Base-by-base conservation (phyloP, 2,329 filamentous ascomycete species). In the Albophoma yamanashiensis region DNA sequence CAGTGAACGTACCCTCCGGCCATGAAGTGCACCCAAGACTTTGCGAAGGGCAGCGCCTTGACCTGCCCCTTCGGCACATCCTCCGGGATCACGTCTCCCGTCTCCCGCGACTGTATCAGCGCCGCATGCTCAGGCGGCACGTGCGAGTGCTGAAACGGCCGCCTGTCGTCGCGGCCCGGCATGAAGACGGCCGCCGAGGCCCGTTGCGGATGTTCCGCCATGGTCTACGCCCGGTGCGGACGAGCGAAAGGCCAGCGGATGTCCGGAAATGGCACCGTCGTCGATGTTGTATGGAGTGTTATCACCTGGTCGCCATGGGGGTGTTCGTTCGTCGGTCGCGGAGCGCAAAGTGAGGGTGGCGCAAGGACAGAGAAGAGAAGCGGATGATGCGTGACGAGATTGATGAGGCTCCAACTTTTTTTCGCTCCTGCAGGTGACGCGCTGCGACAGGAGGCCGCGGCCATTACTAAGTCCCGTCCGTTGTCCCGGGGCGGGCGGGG, bases 21-120 rank as follows among this genome's bases (percentile, higher is more conserved):
- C 61, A 96, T 83, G 69, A 97, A 88, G 78, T 96, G 92, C 63
- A 92, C 89, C 89, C 91, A 96, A 73, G 91, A 92, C 74, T 92
- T 92, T 22, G 86, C 79, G 67, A 83, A 82, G 2, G 82, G 81
- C 43, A 78, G 73, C 20, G 72, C 70, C 64, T 78, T 76, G 59
- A 71, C 65, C 59, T 72, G 66, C 38, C 70, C 63, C 58, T 67
- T 62, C 22, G 71, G 69, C 22, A 66, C 64, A 59, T 76, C 76
- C 58, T 78, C 74, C 2, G 82, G 80, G 3, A 80, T 68, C 5
- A 80, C 73, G 60, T 83, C 82, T 42, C 85, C 85, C 17, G 80
- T 82, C 68, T 89, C 86, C 53, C 85, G 78, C 56, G 85, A 87
- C 65, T 86, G 82, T 4, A 81, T 71, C 55, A 84, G 71, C 4